Conservation (phyloP, 1,284 basidiomycete species). For the Apiotrichum sp. region DNA sequence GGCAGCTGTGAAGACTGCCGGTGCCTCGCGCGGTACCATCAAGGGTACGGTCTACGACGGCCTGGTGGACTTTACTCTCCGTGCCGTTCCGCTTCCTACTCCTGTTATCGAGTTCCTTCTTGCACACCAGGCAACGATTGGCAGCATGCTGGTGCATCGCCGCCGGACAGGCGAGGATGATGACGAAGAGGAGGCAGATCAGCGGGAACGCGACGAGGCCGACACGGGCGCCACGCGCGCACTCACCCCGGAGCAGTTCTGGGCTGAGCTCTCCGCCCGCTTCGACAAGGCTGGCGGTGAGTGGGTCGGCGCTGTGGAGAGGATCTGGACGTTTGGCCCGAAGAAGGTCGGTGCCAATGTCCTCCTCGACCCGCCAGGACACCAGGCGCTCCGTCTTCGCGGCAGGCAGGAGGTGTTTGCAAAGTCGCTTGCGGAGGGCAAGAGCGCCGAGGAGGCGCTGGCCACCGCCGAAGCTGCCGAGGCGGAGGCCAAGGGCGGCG, state of each 20-base stretch:
- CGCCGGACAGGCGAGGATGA: constrained; percentile 20
- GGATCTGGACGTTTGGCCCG: constrained; percentile 88
- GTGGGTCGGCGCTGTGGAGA: constrained; percentile 68
- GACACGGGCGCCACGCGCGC: constrained; percentile 48
- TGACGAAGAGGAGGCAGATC: constrained; percentile 19
- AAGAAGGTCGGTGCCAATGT: constrained; percentile 80
- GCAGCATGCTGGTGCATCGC: constrained; percentile 39
- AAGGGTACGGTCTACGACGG: constrained; percentile 63
- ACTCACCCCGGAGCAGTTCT: constrained; percentile 71
- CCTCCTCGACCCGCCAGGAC: constrained; percentile 60
- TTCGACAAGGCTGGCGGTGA: constrained; percentile 69
- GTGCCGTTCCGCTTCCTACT: constrained; percentile 72
- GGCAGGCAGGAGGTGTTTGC: constrained; percentile 37
- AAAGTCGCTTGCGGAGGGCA: constrained; percentile 36
- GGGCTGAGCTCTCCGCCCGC: constrained; percentile 62
- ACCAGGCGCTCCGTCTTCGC: constrained; percentile 25
- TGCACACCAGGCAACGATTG: constrained; percentile 54
- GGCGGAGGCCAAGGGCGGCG: constrained; percentile 12
- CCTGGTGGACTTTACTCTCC: constrained; percentile 74
- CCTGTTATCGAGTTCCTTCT: constrained; percentile 66
- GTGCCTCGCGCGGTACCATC: constrained; percentile 71
- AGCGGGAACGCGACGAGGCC: constrained; percentile 35
- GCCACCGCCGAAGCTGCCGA: constrained; percentile 29
- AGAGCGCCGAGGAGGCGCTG: constrained; percentile 41
- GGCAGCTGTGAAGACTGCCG: constrained; percentile 70